These are phyloP conservation scores for Fusarium compactum DNA, from an alignment of 2,329 filamentous ascomycete species.

Conservation along the genomic window DNA sequence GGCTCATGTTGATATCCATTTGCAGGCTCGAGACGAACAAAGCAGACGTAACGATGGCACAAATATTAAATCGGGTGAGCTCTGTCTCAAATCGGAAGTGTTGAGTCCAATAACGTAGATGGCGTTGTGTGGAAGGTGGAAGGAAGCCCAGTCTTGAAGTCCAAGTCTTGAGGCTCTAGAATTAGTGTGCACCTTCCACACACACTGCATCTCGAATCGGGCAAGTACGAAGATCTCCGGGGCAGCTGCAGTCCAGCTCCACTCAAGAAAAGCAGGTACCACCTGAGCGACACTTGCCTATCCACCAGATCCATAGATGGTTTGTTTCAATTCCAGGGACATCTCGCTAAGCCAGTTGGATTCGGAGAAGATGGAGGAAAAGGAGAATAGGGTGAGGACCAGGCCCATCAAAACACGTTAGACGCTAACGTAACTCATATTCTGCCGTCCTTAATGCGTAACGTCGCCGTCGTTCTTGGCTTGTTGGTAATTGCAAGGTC, in stretches of 20 bases:
- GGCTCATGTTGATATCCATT: constrained; percentile 3
- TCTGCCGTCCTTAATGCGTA: constrained; percentile 28
- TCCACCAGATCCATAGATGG: constrained; percentile 25
- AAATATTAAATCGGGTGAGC: background rate
- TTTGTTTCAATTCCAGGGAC: constrained; percentile 27
- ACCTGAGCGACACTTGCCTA: background rate
- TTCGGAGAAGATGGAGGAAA: constrained; percentile 21
- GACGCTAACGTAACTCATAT: constrained; percentile 12
- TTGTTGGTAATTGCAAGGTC: constrained; percentile 7
- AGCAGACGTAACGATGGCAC: background rate
- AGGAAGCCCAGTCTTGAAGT: background rate
- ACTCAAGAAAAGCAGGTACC: constrained; percentile 8
- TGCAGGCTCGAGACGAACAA: constrained; percentile 2
- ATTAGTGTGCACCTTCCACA: constrained; percentile 10
- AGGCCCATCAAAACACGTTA: constrained; percentile 10
- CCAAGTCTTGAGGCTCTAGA: constrained; percentile 14
- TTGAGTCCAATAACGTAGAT: constrained; percentile 7
- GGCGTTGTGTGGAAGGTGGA: constrained; percentile 1
- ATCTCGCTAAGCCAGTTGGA: constrained; percentile 1
- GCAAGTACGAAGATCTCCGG: constrained; percentile 21
- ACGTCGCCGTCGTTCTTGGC: constrained; percentile 16
- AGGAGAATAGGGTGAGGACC: background rate
- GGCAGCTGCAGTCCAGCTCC: constrained; percentile 7
- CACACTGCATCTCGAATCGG: background rate
- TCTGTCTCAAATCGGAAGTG: background rate